phyloP scores from a whole-genome alignment of 2,329 filamentous ascomycete genomes.

The Arthroderma uncinatum region DNA sequence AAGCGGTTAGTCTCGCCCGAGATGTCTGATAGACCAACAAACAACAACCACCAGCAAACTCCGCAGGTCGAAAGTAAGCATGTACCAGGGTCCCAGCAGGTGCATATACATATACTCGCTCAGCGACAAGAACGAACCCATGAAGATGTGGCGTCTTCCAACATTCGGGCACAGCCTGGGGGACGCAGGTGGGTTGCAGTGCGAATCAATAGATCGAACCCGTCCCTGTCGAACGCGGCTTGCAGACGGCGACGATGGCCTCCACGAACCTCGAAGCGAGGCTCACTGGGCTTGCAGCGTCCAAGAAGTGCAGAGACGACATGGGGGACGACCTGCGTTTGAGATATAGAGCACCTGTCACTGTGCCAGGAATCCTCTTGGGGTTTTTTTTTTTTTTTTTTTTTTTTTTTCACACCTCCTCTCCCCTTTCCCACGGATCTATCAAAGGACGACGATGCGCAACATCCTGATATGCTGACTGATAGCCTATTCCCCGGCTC shows the following conservation, averaged over 20 bases:
- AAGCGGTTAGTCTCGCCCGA: background rate
- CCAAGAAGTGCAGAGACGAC: background rate
- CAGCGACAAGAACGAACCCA: background rate
- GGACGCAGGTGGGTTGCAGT: background rate
- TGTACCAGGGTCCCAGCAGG: background rate
- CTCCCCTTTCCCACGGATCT: background rate
- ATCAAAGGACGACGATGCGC: background rate
- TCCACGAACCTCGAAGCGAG: constrained; percentile 2
- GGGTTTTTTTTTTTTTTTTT: no score
- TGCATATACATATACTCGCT: background rate
- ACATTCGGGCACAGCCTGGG: background rate
- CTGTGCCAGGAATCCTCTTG: background rate
- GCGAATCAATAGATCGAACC: background rate
- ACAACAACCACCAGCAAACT: background rate
- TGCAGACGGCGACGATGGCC: background rate
- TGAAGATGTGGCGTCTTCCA: background rate
- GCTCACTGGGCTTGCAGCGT: background rate
- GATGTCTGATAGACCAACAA: background rate
- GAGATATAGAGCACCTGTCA: background rate
- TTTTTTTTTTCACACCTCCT: background rate
- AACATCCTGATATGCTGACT: background rate
- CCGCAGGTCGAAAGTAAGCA: background rate
- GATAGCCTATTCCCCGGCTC: constrained; percentile 1
- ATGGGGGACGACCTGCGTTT: background rate
- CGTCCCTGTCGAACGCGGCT: background rate